Evolutionary conservation across 495 filamentous ascomycete genomes (phyloP), one percentile per base, ranked within the genome.

Genomic region (Aspergillus ellipticus): DNA sequence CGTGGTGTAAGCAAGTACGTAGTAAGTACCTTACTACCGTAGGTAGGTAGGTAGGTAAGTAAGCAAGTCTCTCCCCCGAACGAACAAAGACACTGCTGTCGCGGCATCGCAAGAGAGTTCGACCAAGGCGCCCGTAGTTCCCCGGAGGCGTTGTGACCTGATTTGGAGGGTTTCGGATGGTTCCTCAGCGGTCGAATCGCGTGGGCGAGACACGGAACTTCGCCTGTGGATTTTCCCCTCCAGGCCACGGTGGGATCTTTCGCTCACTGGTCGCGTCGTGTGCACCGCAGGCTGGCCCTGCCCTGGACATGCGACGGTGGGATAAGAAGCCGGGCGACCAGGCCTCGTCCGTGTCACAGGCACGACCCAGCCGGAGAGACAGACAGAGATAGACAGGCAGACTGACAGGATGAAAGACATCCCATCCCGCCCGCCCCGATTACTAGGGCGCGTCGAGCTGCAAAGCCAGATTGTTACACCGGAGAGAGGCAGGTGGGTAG

Each of bases 141-240:
- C 35, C 35, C 13, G 33, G 13, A n/a, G 35, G 11, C 24, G 24
- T 28, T 28, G 24, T 29, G 29, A 58, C 43, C 28, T 59, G 51
- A 63, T 59, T 63, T 54, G 61, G 51, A 42, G 35, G 35, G 52
- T 59, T 63, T 60, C 54, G 54, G 57, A 57, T 57, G 42, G 46
- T 54, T 56, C 54, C 21, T 28, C 24, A 24, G 28, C 13, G 31
- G 47, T 8, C 17, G 31, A 49, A 49, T 31, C 15, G 47, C 24
- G 24, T 15, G 31, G 45, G 24, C 17, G 24, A 49, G 19, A 16
- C 10, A 15, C 35, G 3, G 13, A 13, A 39, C n/a, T 33, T 33
- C 9, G 13, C n/a, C n/a, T n/a, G n/a, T n/a, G n/a, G n/a, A n/a
- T n/a, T n/a, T n/a, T n/a, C n/a, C n/a, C n/a, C n/a, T n/a, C n/a